Evolutionary conservation across 2,329 filamentous ascomycete species (phyloP).

Genomic region (Botrytis cinerea): DNA sequence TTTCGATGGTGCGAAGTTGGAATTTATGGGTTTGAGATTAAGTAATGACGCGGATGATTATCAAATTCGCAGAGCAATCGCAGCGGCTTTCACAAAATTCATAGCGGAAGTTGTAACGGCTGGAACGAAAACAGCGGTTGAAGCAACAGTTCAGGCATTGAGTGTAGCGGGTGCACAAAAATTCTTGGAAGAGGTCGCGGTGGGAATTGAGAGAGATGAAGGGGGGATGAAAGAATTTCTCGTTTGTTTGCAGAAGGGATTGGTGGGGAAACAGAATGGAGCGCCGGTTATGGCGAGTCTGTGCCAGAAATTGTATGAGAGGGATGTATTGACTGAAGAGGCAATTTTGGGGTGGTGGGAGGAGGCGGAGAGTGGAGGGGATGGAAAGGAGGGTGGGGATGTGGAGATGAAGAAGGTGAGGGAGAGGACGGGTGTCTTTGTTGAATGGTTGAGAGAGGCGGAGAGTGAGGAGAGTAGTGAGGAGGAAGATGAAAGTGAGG

Average conservation of each 20-base stretch:
- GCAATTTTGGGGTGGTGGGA: constrained; percentile 87
- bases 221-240: constrained; percentile 84
- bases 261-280: constrained; percentile 64
- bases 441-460: constrained; percentile 82
- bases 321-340: constrained; percentile 86
- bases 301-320: constrained; percentile 80
- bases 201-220: constrained; percentile 64
- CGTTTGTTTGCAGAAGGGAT: constrained; percentile 77
- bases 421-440: constrained; percentile 69
- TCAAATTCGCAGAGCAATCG: constrained; percentile 84
- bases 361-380: not conserved
- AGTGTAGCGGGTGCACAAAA: constrained; percentile 64
- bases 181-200: constrained; percentile 61
- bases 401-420: constrained; percentile 11
- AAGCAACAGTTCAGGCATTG: constrained; percentile 52
- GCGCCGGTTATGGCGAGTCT: constrained; percentile 72
- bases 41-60: constrained; percentile 86
- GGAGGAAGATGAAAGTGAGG: constrained; percentile 56
- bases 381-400: not conserved
- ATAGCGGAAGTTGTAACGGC: constrained; percentile 68
- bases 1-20: constrained; percentile 80
- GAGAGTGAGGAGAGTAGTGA: constrained; percentile 65
- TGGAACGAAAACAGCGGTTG: constrained; percentile 40
- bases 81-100: constrained; percentile 80
- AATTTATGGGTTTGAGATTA: constrained; percentile 91